phyloP scores from a whole-genome alignment of 2,329 filamentous ascomycete genomes.

The Teratosphaeria destructans region DNA sequence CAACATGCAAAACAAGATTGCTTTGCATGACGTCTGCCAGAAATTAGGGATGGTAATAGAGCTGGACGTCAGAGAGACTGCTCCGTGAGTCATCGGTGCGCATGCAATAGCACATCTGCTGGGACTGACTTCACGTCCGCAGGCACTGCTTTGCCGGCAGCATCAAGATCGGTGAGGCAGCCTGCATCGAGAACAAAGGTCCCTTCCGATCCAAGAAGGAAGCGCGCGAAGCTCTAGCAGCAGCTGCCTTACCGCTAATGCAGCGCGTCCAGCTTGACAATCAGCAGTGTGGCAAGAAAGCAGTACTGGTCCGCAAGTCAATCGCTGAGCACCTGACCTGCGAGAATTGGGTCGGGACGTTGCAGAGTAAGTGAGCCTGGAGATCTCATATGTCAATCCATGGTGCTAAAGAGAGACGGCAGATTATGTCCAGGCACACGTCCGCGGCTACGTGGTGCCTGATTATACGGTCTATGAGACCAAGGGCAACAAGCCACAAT shows the following conservation, averaged over 20 bases:
- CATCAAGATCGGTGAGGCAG: slow-evolving; percentile 1
- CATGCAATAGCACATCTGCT: neutral
- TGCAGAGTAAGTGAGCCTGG: slow-evolving; percentile 18
- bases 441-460: slow-evolving; percentile 15
- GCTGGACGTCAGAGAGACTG: slow-evolving; percentile 5
- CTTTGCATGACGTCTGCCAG: slow-evolving; percentile 11
- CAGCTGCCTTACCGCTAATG: slow-evolving; percentile 22
- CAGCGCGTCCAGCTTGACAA: slow-evolving; percentile 16
- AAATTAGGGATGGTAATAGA: slow-evolving; percentile 8
- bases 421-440: slow-evolving; percentile 15
- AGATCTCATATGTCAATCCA: neutral
- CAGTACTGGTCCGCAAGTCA: slow-evolving; percentile 1
- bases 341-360: slow-evolving; percentile 29
- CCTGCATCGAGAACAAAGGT: slow-evolving; percentile 5
- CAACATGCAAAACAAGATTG: slow-evolving; percentile 2
- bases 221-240: slow-evolving; percentile 31
- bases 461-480: slow-evolving; percentile 28
- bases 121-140: neutral
- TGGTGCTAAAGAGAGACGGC: slow-evolving; percentile 8
- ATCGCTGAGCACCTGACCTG: slow-evolving; percentile 8
- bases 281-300: slow-evolving; percentile 16
- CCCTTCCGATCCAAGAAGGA: slow-evolving; percentile 15
- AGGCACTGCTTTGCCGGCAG: neutral
- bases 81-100: slow-evolving; percentile 7
- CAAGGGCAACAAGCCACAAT: slow-evolving; percentile 13